These are phyloP conservation scores for Inga oerstediana DNA, from an alignment of 306 rosid genomes.

Conservation along the genomic window DNA sequence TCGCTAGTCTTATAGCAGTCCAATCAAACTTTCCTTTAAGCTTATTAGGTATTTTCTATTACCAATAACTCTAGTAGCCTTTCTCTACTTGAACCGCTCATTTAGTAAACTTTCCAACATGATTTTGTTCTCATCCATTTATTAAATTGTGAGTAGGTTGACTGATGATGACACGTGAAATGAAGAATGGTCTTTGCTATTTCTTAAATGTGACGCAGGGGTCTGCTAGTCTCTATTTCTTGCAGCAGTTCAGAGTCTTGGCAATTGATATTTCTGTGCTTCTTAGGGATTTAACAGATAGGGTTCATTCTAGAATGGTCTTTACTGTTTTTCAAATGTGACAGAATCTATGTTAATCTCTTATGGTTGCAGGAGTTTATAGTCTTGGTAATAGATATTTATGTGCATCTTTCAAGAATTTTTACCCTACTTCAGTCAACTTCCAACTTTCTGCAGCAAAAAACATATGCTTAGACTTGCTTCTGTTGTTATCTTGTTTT, in stretches of 20 bases:
- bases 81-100: too few relatives aligned
- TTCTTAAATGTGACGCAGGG: too few relatives aligned
- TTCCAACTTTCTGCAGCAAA: neutral
- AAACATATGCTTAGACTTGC: neutral
- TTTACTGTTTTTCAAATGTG: neutral
- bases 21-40: too few relatives aligned
- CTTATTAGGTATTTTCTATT: too few relatives aligned
- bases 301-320: neutral
- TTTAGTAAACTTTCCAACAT: neutral
- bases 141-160: neutral
- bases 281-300: neutral
- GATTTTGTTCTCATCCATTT: neutral
- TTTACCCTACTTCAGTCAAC: neutral
- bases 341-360: neutral
- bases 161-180: neutral
- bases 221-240: too few relatives aligned
- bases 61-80: too few relatives aligned
- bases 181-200: neutral
- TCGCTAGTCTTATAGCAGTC: too few relatives aligned
- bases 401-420: neutral
- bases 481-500: neutral
- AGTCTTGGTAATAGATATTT: neutral
- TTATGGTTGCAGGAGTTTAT: neutral
- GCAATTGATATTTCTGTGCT: too few relatives aligned
- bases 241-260: too few relatives aligned